These are phyloP conservation scores for Claviceps citrina DNA, from an alignment of 2,329 filamentous ascomycete genomes.

Conservation along the genomic window DNA sequence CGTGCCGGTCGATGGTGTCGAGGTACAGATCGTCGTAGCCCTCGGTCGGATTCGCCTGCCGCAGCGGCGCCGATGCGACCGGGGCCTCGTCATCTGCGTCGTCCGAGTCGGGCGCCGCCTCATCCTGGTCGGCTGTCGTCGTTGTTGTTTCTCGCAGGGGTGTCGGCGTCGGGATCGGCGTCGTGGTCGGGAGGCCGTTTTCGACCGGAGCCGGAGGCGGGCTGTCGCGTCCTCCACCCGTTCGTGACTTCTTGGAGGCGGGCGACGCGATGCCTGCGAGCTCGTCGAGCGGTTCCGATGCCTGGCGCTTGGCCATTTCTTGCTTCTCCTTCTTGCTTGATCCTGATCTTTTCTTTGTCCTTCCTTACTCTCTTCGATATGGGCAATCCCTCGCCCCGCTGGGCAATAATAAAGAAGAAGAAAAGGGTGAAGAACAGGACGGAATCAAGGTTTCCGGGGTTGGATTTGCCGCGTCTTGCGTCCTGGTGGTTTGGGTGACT, in stretches of 20 bases:
- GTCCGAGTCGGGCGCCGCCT: conserved; percentile 24
- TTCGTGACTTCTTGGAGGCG: conserved; percentile 41
- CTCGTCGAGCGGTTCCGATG: conserved; percentile 45
- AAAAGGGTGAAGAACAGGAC: too few species aligned
- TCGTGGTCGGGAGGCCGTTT: conserved; percentile 19
- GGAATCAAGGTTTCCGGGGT: too few species aligned
- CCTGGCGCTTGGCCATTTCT: conserved; percentile 39
- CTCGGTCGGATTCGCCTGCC: conserved; percentile 64
- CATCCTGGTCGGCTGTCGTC: conserved; percentile 10
- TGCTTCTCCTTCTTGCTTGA: neutral
- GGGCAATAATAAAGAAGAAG: too few species aligned
- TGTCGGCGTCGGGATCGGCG: conserved; percentile 13
- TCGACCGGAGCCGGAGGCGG: conserved; percentile 16
- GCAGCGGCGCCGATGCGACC: conserved; percentile 30
- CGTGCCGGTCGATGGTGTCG: conserved; percentile 84
- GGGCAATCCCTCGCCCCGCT: too few species aligned
- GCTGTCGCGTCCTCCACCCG: conserved; percentile 30
- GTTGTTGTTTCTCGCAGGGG: conserved; percentile 8
- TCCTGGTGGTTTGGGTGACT: neutral
- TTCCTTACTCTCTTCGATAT: too few species aligned
- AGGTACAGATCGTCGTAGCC: conserved; percentile 95
- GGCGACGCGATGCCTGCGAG: conserved; percentile 39
- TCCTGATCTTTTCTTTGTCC: neutral
- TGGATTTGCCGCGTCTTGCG: too few species aligned
- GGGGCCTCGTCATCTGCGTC: conserved; percentile 27